phyloP scores from a whole-genome alignment of 805 yeast species.

The Spathaspora gorwiae region DNA sequence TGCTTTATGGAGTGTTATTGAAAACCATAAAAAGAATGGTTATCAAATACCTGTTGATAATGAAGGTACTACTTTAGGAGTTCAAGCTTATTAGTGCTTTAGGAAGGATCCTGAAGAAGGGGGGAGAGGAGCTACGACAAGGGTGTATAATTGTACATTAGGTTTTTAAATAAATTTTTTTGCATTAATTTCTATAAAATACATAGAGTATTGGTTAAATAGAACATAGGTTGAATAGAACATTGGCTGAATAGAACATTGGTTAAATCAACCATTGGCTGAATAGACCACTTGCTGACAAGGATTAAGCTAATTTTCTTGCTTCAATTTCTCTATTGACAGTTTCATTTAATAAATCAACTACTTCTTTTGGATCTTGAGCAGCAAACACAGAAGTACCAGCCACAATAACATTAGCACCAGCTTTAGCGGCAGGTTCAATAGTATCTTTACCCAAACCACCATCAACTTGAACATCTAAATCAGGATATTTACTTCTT shows the following conservation, averaged over 20 bases:
- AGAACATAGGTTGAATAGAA: too few species aligned
- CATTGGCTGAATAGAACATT: too few species aligned
- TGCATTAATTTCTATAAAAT: neutral
- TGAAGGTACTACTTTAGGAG: constrained; percentile 83
- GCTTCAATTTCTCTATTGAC: constrained; percentile 49
- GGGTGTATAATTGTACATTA: constrained; percentile 2
- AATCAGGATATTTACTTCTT: constrained; percentile 66
- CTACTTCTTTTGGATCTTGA: constrained; percentile 70
- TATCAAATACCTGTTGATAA: constrained; percentile 45
- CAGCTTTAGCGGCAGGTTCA: constrained; percentile 87
- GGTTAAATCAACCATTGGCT: neutral
- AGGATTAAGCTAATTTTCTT: constrained; percentile 32
- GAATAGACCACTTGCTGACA: neutral
- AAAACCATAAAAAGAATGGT: constrained; percentile 44
- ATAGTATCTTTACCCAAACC: constrained; percentile 87
- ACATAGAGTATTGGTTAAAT: too few species aligned
- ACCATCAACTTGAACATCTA: constrained; percentile 95
- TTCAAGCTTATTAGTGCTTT: constrained; percentile 48
- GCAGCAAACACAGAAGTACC: constrained; percentile 94
- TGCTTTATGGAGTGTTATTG: constrained; percentile 70
- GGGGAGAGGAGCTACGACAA: too few species aligned
- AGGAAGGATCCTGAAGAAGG: neutral
- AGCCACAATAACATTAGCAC: constrained; percentile 97
- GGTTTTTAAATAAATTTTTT: neutral
- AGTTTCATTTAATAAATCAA: constrained; percentile 57